These are phyloP conservation scores for Oemleria cerasiformis DNA, from an alignment of 306 rosid species.

Conservation along the genomic window DNA sequence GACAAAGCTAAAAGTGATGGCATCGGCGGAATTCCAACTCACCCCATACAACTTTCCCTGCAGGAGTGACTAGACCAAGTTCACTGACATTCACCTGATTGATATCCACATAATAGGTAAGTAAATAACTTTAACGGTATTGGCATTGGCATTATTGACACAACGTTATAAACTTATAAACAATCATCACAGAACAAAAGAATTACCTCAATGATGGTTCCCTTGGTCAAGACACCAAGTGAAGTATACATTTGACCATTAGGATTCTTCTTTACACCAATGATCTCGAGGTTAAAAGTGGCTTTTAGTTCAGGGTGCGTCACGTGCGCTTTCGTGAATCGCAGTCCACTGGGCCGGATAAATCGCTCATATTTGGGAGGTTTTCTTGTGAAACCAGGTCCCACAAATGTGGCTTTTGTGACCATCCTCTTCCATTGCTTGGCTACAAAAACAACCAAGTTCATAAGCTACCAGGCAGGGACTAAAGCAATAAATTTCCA, in stretches of 20 bases:
- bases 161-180: not conserved
- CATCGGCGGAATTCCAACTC: slow-evolving; percentile 20
- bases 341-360: slow-evolving; percentile 81
- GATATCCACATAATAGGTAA: slow-evolving; percentile 23
- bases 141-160: not conserved
- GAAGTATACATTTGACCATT: slow-evolving; percentile 89
- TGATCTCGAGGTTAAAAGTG: slow-evolving; percentile 86
- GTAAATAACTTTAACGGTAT: not conserved
- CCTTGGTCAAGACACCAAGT: slow-evolving; percentile 89
- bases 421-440: slow-evolving; percentile 99
- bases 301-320: slow-evolving; percentile 96
- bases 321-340: slow-evolving; percentile 90
- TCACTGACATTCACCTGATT: slow-evolving; percentile 93
- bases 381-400: slow-evolving; percentile 86
- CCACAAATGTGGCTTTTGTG: slow-evolving; percentile 93
- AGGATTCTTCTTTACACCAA: slow-evolving; percentile 92
- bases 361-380: slow-evolving; percentile 95
- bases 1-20: not conserved
- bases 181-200: not conserved
- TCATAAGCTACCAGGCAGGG: slow-evolving; percentile 17
- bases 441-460: slow-evolving; percentile 39
- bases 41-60: slow-evolving; percentile 99
- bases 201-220: slow-evolving; percentile 84
- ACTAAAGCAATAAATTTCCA: not conserved
- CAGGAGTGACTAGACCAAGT: slow-evolving; percentile 92